Evolutionary conservation across 768 basidiomycete species (phyloP), one percentile per base, ranked within the genome.

Genomic region (Termitomyces sp.): DNA sequence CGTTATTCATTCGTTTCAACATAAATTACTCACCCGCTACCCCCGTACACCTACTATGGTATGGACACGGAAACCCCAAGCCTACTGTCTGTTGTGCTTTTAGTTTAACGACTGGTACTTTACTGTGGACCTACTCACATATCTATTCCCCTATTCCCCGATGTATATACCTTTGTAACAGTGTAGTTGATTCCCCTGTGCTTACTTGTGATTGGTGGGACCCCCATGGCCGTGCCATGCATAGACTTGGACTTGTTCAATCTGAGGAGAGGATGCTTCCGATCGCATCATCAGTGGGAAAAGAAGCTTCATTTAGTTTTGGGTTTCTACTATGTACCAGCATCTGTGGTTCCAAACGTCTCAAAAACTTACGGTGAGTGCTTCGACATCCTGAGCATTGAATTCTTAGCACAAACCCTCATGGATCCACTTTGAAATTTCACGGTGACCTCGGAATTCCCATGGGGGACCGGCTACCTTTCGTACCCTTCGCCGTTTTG

Each of bases 131-230:
- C 15, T 48, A 37, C 37, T 31, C 8, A 48, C 52, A 54, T 54
- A 54, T 44, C 46, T 58, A 58, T 54, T 37, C 45, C 54, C 54
- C 20, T 36, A 18, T 1, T 4, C 31, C 31, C 31, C 6, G 3
- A n/a, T 46, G 42, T 56, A 46, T 59, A 59, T 59, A 59, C 54
- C 39, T 46, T 46, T 60, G 55, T 60, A 60, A 46, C 34, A 56
- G 55, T 60, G 42, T 60, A 60, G 49, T 60, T 39, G 27, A 46
- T 33, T 36, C 33, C n/a, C 45, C 22, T 42, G 6, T 56, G 33
- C 46, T 56, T n/a, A 34, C 15, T 45, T 22, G 6, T 45, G 37
- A 41, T n/a, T 52, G n/a, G 30, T 24, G 27, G 18, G 18, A n/a
- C 15, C n/a, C n/a, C 41, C 41, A n/a, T 22, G n/a, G 48, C n/a